These are phyloP conservation scores for Boletus mariae DNA, from an alignment of 1,284 basidiomycete genomes.

Conservation along the genomic window DNA sequence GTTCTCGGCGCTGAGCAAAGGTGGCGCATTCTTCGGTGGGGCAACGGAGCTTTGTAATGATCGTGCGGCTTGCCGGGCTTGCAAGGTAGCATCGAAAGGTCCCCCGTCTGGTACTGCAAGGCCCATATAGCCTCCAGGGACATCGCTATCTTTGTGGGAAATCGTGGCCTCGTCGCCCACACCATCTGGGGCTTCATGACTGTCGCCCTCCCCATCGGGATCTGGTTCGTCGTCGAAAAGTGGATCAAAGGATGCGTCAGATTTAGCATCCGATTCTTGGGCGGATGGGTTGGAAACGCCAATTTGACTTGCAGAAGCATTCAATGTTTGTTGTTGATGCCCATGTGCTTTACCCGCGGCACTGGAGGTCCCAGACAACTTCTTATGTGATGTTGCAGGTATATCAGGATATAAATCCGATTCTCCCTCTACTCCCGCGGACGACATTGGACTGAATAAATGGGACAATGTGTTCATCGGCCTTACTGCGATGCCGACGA, in stretches of 20 bases:
- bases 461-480: conserved; percentile 50
- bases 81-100: conserved; percentile 27
- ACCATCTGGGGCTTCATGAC: conserved; percentile 15
- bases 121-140: conserved; percentile 14
- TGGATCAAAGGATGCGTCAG: conserved; percentile 75
- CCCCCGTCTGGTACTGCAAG: conserved; percentile 28
- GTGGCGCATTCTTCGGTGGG: conserved; percentile 69
- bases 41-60: conserved; percentile 31
- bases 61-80: conserved; percentile 28
- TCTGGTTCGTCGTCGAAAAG: conserved; percentile 77
- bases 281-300: conserved; percentile 18
- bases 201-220: conserved; percentile 41
- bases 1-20: conserved; percentile 57
- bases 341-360: conserved; percentile 17
- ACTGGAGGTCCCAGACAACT: conserved; percentile 10
- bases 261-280: conserved; percentile 59
- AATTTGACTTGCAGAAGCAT: conserved; percentile 24
- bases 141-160: conserved; percentile 18
- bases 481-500: conserved; percentile 78
- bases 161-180: conserved; percentile 7
- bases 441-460: conserved; percentile 31
- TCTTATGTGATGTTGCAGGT: conserved; percentile 8
- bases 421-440: conserved; percentile 27
- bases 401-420: conserved; percentile 15
- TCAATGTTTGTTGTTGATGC: conserved; percentile 14